Conservation (phyloP, 768 basidiomycete genomes). For the Boletus reticulatus region DNA sequence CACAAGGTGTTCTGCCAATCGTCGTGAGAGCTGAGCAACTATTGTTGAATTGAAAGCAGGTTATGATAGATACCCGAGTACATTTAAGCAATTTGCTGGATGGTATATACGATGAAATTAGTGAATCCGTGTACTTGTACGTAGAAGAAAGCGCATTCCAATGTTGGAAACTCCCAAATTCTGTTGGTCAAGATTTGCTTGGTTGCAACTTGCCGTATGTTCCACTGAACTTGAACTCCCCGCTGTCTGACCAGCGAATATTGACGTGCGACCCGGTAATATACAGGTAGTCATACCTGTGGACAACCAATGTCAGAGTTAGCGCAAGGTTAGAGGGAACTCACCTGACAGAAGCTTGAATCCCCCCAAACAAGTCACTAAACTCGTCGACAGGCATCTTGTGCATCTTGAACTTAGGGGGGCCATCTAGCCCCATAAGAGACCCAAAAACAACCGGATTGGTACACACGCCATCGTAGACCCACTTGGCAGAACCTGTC, state of each 20-base stretch:
- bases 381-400: conserved; percentile 41
- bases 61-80: background rate
- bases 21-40: conserved; percentile 19
- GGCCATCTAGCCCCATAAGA: conserved; percentile 40
- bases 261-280: conserved; percentile 43
- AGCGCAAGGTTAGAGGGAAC: background rate
- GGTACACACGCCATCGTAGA: conserved; percentile 51
- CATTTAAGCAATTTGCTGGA: background rate
- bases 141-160: background rate
- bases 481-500: conserved; percentile 43
- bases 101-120: background rate
- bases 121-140: background rate
- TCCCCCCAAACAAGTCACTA: conserved; percentile 30
- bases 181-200: background rate
- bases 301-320: background rate
- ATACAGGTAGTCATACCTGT: conserved; percentile 39
- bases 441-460: conserved; percentile 48
- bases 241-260: conserved; percentile 44
- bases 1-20: conserved; percentile 26
- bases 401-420: conserved; percentile 50
- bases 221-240: conserved; percentile 59
- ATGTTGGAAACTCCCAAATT: background rate
- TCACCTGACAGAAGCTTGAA: conserved; percentile 39
- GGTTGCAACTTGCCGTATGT: conserved; percentile 35
- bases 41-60: conserved; percentile 4